Conservation (phyloP, 1,284 basidiomycete genomes). For the Ceratobasidium sp. region DNA sequence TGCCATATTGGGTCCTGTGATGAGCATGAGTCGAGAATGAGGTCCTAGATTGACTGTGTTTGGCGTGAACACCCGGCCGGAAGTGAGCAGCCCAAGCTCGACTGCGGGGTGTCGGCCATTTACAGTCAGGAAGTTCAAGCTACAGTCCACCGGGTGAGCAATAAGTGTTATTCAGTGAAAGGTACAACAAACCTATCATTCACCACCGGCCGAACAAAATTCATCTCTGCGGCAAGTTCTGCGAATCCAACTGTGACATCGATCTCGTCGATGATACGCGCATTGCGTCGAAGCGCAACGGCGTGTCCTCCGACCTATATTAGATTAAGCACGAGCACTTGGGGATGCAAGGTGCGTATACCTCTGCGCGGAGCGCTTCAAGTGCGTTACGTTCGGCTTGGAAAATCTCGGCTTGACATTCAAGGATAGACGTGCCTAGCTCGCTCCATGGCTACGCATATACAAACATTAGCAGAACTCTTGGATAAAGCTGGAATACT, state of each 20-base stretch:
- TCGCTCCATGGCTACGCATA: slow-evolving; percentile 76
- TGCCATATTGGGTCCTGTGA: slow-evolving; percentile 98
- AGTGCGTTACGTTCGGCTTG: slow-evolving; percentile 79
- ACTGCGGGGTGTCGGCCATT: slow-evolving; percentile 94
- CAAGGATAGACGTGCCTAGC: slow-evolving; percentile 75
- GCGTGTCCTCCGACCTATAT: slow-evolving; percentile 73
- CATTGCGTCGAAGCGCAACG: slow-evolving; percentile 75
- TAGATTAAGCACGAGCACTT: slow-evolving; percentile 2
- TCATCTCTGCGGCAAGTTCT: slow-evolving; percentile 82
- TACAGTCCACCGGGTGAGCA: not conserved
- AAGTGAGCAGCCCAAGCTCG: slow-evolving; percentile 85
- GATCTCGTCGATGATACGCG: slow-evolving; percentile 87
- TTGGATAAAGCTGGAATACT: slow-evolving; percentile 46
- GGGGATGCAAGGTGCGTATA: slow-evolving; percentile 52
- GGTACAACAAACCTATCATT: slow-evolving; percentile 71
- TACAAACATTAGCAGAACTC: slow-evolving; percentile 50
- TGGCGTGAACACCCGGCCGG: slow-evolving; percentile 83
- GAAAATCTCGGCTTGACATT: slow-evolving; percentile 68
- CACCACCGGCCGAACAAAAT: slow-evolving; percentile 80
- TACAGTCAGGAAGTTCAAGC: slow-evolving; percentile 51
- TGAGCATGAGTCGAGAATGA: slow-evolving; percentile 75
- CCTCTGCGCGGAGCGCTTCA: slow-evolving; percentile 74
- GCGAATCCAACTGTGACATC: slow-evolving; percentile 90
- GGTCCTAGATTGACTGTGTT: slow-evolving; percentile 80
- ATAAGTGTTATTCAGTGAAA: not conserved